Conservation (phyloP, 495 filamentous ascomycete species). For the Podospora appendiculata region DNA sequence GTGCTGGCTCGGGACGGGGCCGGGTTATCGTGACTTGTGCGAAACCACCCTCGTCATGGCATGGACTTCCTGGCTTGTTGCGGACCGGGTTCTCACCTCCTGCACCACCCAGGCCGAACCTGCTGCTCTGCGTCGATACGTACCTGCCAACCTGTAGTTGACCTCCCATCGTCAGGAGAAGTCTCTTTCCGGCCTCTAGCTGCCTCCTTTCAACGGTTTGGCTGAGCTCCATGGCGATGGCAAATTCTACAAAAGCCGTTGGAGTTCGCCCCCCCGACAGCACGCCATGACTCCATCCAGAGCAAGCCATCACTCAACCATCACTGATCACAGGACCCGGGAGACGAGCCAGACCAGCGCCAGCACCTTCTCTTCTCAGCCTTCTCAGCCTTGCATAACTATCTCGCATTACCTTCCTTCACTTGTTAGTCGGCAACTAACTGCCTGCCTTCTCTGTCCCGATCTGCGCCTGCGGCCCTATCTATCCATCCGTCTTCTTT, state of each 20-base stretch:
- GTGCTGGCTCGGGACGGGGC: too few species aligned
- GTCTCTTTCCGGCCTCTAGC: neutral
- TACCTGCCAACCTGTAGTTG: neutral
- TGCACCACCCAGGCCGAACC: too few species aligned
- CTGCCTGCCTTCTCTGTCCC: too few species aligned
- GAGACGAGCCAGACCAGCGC: constrained; percentile 1
- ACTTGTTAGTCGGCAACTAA: too few species aligned
- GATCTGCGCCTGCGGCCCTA: neutral
- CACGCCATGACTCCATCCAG: constrained; percentile 6
- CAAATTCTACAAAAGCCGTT: constrained; percentile 26
- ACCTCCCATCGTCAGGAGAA: constrained; percentile 2
- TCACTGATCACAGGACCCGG: neutral
- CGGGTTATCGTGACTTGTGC: too few species aligned
- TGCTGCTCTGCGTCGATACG: too few species aligned
- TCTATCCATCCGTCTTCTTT: neutral
- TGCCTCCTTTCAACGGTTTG: constrained; percentile 10
- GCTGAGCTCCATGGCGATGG: constrained; percentile 1
- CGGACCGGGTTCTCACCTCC: neutral
- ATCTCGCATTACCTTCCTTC: too few species aligned
- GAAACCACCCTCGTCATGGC: too few species aligned
- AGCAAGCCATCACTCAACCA: constrained; percentile 19
- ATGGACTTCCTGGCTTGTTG: too few species aligned
- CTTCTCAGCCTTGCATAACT: constrained; percentile 1
- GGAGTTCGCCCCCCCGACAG: constrained; percentile 6
- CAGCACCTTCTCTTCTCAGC: constrained; percentile 24